Percentiles rank a stretch among this genome's conserved stretches.
Evolutionary conservation across 2,329 filamentous ascomycete species (phyloP).

Genomic region (Sporothrix mexicana): DNA sequence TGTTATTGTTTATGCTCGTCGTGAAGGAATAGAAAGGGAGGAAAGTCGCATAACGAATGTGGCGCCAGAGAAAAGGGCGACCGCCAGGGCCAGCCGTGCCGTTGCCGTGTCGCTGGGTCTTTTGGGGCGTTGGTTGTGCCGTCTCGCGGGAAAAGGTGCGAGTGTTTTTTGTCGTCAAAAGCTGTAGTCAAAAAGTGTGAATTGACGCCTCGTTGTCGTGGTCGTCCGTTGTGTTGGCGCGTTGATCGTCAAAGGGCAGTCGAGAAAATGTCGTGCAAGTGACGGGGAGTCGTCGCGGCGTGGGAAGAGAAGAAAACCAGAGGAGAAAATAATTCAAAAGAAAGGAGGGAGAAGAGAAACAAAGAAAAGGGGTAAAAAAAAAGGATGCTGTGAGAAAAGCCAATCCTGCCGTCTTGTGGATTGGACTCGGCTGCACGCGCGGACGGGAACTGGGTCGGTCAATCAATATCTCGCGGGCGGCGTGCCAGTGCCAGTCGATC

Average conservation of each 20-base stretch:
- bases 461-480: slow-evolving; percentile 17
- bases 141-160: too few species aligned
- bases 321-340: background rate
- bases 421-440: background rate
- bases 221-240: background rate
- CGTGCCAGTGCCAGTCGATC: slow-evolving; percentile 14
- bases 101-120: background rate
- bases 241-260: background rate
- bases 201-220: background rate
- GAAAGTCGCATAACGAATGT: background rate
- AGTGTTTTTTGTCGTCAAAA: too few species aligned
- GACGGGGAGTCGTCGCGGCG: background rate
- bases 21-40: background rate
- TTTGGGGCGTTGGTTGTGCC: background rate
- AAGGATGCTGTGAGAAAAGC: background rate
- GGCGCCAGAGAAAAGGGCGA: background rate
- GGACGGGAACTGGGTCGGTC: slow-evolving; percentile 1
- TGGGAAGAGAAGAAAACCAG: background rate
- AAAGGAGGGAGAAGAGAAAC: background rate
- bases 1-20: background rate
- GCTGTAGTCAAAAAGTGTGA: background rate
- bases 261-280: background rate
- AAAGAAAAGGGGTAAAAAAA: background rate
- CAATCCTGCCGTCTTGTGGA: background rate
- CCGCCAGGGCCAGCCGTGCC: slow-evolving; percentile 20